A percentile compares a stretch with the other conserved stretches of the same genome.
Evolutionary conservation across 1,139 yeast species (phyloP).

Genomic region (Kurtzmaniella quercitrusa): DNA sequence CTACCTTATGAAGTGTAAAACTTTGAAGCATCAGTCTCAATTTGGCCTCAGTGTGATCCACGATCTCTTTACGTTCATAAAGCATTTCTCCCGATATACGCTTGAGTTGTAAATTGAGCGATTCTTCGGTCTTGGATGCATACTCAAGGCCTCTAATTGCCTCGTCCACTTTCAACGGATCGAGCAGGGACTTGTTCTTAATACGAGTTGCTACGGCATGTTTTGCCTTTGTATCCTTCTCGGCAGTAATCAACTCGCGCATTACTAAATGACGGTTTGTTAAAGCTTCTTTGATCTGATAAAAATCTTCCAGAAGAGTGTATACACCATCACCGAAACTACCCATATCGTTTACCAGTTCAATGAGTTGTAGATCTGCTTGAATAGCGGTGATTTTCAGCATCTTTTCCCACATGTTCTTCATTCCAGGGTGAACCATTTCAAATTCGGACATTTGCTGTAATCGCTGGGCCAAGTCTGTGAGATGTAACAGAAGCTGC

Average conservation of each 20-base stretch:
- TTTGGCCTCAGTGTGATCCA: slow-evolving; percentile 53
- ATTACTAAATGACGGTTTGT: slow-evolving; percentile 89
- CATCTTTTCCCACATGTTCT: slow-evolving; percentile 76
- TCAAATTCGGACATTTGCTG: slow-evolving; percentile 49
- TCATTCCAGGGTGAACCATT: slow-evolving; percentile 60
- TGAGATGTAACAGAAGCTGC: slow-evolving; percentile 51
- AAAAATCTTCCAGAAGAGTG: slow-evolving; percentile 67
- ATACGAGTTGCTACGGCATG: slow-evolving; percentile 74
- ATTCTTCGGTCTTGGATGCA: slow-evolving; percentile 77
- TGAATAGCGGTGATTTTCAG: slow-evolving; percentile 64
- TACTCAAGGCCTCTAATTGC: slow-evolving; percentile 76
- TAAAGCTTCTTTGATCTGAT: slow-evolving; percentile 84
- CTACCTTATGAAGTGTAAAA: slow-evolving; percentile 69
- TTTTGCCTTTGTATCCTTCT: slow-evolving; percentile 63
- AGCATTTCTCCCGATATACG: slow-evolving; percentile 85
- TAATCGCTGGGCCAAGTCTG: slow-evolving; percentile 64
- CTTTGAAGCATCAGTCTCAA: slow-evolving; percentile 53
- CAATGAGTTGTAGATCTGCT: slow-evolving; percentile 74
- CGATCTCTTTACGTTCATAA: slow-evolving; percentile 59
- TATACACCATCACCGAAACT: slow-evolving; percentile 73
- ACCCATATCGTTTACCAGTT: slow-evolving; percentile 72
- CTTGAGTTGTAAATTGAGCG: slow-evolving; percentile 67
- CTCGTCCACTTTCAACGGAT: slow-evolving; percentile 87
- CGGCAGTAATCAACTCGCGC: slow-evolving; percentile 84
- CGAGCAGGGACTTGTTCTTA: slow-evolving; percentile 70